These are phyloP conservation scores for Venustampulla echinocandica DNA, from an alignment of 495 filamentous ascomycete species.

Conservation along the genomic window DNA sequence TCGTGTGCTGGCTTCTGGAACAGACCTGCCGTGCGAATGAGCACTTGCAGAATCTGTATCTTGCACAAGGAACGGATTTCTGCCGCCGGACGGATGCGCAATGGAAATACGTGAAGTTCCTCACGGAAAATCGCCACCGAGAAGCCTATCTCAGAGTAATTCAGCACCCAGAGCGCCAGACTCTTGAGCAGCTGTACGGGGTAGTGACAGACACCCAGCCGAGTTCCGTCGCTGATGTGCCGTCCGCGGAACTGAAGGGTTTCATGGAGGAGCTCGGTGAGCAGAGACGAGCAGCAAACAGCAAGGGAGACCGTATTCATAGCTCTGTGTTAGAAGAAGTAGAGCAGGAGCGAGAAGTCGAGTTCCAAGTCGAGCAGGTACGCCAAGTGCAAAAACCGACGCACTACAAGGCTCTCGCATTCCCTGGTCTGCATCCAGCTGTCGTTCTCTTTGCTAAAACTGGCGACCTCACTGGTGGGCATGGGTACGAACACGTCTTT, in stretches of 20 bases:
- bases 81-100: constrained; percentile 16
- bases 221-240: constrained; percentile 1
- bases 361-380: constrained; percentile 30
- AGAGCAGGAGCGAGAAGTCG: constrained; percentile 36
- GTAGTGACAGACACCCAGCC: constrained; percentile 21
- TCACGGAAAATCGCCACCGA: constrained; percentile 19
- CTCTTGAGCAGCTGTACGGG: constrained; percentile 35
- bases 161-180: constrained; percentile 32
- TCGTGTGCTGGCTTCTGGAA: constrained; percentile 26
- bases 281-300: constrained; percentile 20
- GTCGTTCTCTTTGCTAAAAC: constrained; percentile 31
- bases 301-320: constrained; percentile 24
- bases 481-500: constrained; percentile 27
- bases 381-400: constrained; percentile 30
- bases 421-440: constrained; percentile 26
- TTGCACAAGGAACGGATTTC: constrained; percentile 22
- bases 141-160: constrained; percentile 29
- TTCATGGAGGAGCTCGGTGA: constrained; percentile 22
- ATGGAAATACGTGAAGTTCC: constrained; percentile 15
- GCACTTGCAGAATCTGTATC: constrained; percentile 24
- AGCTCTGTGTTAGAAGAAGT: constrained; percentile 32
- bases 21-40: constrained; percentile 25
- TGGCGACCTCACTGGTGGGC: constrained; percentile 23
- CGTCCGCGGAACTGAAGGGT: constrained; percentile 13
- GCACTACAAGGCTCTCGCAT: constrained; percentile 20